Evolutionary conservation across 225 moss, liverwort and hornwort genomes (phyloP), one percentile per base, ranked within the genome.

Genomic region (Bryum argenteum): DNA sequence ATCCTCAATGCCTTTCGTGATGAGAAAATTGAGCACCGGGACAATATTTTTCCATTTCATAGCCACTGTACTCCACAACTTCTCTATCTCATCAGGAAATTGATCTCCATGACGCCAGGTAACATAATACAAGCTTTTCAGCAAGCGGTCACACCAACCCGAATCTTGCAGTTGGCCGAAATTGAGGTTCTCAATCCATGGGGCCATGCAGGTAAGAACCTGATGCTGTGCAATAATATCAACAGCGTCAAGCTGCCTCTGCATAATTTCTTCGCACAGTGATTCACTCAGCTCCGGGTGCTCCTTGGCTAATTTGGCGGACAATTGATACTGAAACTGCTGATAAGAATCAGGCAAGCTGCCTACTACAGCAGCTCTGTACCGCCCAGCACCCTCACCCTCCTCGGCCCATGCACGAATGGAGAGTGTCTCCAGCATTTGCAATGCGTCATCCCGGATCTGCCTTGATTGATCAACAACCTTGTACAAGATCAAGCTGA

Each of bases 171-270:
- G 85, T 41, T 83, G 79, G 69, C 87, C 83, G 54, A 98, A 98
- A 60, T 98, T 92, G 9, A 98, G 91, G 71, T 98, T 98, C 77
- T 98, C 98, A 53, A 98, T 98, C 98, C 98, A 98, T 44, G 98
- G 98, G 37, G 94, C 94, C 98, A 98, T 94, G 75, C 98, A 98
- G 11, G 94, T 98, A 44, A 98, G 84, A 66, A 98, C 98, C 80
- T 98, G 98, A 79, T 98, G 98, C 80, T 98, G 98, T 37, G 98
- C 98, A 70, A 98, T 98, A 14, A 98, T 98, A 57, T 98, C 98
- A 51, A 98, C 98, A 20, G 98, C 94, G 73, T 98, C 98, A 69
- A 98, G 92, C 77, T 98, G 98, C 70, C 98, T 89, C 82, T 94
- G 94, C 98, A 98, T 98, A 33, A 98, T 98, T 69, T 98, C 98